Evolutionary conservation across 805 yeast genomes (phyloP), one percentile per base, ranked within the genome.

Genomic region (Hanseniaspora nectarophila): DNA sequence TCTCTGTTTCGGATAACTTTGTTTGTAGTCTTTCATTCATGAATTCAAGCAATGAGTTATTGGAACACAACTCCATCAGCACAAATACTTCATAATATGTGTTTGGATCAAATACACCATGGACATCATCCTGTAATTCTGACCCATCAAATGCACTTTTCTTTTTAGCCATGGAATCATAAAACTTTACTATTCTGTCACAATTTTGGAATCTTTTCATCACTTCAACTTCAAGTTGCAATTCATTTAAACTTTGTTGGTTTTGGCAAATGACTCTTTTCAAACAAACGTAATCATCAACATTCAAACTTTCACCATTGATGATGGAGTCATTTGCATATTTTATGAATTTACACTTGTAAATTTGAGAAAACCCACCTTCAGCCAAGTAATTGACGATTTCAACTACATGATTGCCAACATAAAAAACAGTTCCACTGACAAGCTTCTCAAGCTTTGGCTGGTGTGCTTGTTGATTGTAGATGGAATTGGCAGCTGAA

Each of bases 31-130:
- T 74, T 18, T 82, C 75, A 67, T 90, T 92, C 97, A 90, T 89
- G 62, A 75, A 89, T 63, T 92, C 96, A 55, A 90, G 73, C 44
- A 95, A 75, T 16, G 95, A 86, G 56, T 83, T 77, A 63, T 84
- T 85, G 10, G 95, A 82, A 64, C 98, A 90, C 59, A 82, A 76
- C 65, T 90, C 98, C 97, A 90, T 92, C 57, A 90, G 71, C 40
- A 90, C 78, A 52, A 90, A 71, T 8, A 92, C 97, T 67, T 90
- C 97, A 64, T 86, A 92, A 0, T 77, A 78, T 15, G 21, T 12
- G 4, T 32, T 3, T 12, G 48, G 26, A 42, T 50, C 54, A 43
- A 43, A 50, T 10, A 43, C 15, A 23, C 26, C 38, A 13, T 9
- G 70, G 45, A 70, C 63, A 2, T 68, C 70, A 4, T 49, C 46